Percentiles rank a stretch among this genome's conserved stretches.
phyloP scores from a whole-genome alignment of 1,139 yeast genomes.

The Yamadazyma triangularis region DNA sequence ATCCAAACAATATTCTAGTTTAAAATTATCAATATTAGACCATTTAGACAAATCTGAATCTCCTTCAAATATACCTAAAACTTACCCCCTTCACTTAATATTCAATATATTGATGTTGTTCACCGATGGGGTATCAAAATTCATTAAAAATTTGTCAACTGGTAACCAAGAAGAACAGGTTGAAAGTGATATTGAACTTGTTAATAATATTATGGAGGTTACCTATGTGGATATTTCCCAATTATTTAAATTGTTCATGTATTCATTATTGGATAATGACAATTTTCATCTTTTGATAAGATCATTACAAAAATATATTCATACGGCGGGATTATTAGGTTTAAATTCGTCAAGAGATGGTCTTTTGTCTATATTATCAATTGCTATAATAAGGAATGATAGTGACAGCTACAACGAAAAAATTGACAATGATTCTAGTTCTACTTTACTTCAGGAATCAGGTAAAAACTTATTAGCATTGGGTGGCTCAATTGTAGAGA shows the following conservation, averaged over 20 bases:
- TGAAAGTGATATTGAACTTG: constrained; percentile 34
- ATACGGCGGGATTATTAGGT: constrained; percentile 74
- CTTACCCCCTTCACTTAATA: constrained; percentile 60
- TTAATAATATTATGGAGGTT: constrained; percentile 35
- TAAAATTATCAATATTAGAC: constrained; percentile 61
- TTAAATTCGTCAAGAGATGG: constrained; percentile 54
- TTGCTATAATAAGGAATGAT: constrained; percentile 42
- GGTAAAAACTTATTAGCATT: constrained; percentile 41
- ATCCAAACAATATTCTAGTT: constrained; percentile 23
- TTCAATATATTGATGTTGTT: constrained; percentile 50
- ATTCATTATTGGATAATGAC: constrained; percentile 65
- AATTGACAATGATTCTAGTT: neutral
- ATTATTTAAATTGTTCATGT: constrained; percentile 50
- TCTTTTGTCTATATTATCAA: constrained; percentile 54
- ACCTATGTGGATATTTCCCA: constrained; percentile 45
- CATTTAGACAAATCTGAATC: constrained; percentile 75
- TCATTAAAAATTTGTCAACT: constrained; percentile 41
- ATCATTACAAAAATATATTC: constrained; percentile 74
- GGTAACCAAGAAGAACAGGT: constrained; percentile 19
- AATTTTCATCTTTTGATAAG: constrained; percentile 59
- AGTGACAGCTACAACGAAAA: neutral
- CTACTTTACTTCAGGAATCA: constrained; percentile 17
- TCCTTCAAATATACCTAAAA: constrained; percentile 53
- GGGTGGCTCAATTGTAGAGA: constrained; percentile 61
- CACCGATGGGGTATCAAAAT: constrained; percentile 66